These are phyloP conservation scores for Filobasidium wieringae DNA, from an alignment of 768 basidiomycete genomes.

Conservation along the genomic window DNA sequence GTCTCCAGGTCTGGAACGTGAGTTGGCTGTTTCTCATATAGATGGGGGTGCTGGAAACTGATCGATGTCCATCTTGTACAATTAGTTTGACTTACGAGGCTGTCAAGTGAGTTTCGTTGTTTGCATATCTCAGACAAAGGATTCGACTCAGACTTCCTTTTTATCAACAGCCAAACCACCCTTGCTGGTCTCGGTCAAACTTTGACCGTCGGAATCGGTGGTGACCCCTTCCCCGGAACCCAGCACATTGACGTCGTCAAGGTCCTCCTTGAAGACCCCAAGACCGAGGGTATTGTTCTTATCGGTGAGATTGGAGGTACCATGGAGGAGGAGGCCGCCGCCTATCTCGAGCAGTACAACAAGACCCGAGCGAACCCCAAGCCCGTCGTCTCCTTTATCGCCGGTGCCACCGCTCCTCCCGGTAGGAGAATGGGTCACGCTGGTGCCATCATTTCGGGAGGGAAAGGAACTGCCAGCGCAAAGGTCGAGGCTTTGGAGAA, in stretches of 20 bases:
- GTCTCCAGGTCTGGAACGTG: slow-evolving; percentile 38
- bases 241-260: slow-evolving; percentile 93
- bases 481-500: slow-evolving; percentile 70
- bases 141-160: not conserved
- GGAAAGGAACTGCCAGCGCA: slow-evolving; percentile 90
- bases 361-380: slow-evolving; percentile 74
- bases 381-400: slow-evolving; percentile 95
- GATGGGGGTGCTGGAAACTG: no score
- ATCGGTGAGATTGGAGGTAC: slow-evolving; percentile 98
- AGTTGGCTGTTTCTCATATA: slow-evolving; percentile 12
- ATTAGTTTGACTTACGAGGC: slow-evolving; percentile 91
- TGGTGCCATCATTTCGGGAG: slow-evolving; percentile 94
- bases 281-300: slow-evolving; percentile 90
- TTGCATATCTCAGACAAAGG: not conserved
- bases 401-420: slow-evolving; percentile 93
- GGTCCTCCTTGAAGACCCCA: slow-evolving; percentile 85
- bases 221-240: slow-evolving; percentile 50
- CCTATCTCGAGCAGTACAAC: slow-evolving; percentile 86
- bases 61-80: no score
- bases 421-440: slow-evolving; percentile 97
- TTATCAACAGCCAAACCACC: slow-evolving; percentile 61
- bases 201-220: slow-evolving; percentile 91
- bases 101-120: slow-evolving; percentile 47
- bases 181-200: slow-evolving; percentile 92
- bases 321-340: slow-evolving; percentile 99